Evolutionary conservation across 306 rosid genomes (phyloP).

Genomic region (Glycine tomentella): DNA sequence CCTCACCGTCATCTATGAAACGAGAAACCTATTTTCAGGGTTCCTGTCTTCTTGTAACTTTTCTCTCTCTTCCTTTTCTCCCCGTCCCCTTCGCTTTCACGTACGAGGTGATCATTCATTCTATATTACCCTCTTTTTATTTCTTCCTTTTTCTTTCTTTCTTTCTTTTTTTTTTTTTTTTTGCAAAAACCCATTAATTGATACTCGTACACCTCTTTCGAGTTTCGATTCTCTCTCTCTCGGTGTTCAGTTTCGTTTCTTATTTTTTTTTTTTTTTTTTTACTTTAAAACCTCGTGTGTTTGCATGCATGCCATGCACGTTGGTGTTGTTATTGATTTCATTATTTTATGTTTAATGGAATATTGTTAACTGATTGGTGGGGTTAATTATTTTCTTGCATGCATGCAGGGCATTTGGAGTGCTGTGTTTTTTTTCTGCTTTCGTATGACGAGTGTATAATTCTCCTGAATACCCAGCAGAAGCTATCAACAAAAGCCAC

Average conservation of each 20-base stretch:
- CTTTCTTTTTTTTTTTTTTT: too few species aligned
- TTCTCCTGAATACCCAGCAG: constrained; percentile 43
- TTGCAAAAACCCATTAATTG: neutral
- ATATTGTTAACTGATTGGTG: constrained; percentile 1
- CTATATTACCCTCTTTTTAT: neutral
- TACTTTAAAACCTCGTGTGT: neutral
- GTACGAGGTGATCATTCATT: constrained; percentile 43
- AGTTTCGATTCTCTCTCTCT: neutral
- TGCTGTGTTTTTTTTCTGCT: constrained; percentile 45
- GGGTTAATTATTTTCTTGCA: neutral
- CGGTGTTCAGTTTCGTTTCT: constrained; percentile 3
- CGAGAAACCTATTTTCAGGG: constrained; percentile 50
- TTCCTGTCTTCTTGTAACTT: constrained; percentile 46
- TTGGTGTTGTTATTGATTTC: neutral
- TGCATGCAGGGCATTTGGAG: constrained; percentile 62
- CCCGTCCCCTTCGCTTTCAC: constrained; percentile 20
- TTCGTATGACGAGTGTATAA: constrained; percentile 61
- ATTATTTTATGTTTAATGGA: neutral
- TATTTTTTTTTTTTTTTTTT: too few species aligned
- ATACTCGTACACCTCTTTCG: neutral
- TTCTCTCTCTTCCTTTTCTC: constrained; percentile 25
- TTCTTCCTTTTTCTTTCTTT: neutral
- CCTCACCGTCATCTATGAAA: neutral
- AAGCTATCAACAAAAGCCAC: constrained; percentile 36
- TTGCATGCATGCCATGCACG: neutral